phyloP scores from a whole-genome alignment of 1,284 basidiomycete genomes.

The Ustilago sp. region DNA sequence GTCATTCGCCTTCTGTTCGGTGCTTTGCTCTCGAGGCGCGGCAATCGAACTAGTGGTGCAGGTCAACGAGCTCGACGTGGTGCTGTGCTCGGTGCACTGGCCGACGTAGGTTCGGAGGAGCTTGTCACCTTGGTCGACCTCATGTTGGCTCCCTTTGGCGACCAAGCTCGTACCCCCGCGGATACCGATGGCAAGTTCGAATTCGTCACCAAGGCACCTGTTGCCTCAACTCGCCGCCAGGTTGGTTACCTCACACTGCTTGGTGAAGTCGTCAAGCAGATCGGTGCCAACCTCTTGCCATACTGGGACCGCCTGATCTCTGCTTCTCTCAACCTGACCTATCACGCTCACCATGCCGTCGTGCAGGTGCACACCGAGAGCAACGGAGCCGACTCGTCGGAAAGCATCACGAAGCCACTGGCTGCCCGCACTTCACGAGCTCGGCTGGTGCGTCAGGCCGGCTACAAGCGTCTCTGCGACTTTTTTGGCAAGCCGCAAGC shows the following conservation, averaged over 20 bases:
- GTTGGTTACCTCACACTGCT: slow-evolving; percentile 70
- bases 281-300: slow-evolving; percentile 50
- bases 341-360: slow-evolving; percentile 49
- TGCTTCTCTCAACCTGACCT: slow-evolving; percentile 57
- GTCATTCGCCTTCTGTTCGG: slow-evolving; percentile 87
- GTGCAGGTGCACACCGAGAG: slow-evolving; percentile 32
- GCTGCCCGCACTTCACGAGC: slow-evolving; percentile 37
- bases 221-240: slow-evolving; percentile 53
- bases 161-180: slow-evolving; percentile 47
- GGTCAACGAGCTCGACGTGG: slow-evolving; percentile 75
- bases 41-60: slow-evolving; percentile 75
- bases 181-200: slow-evolving; percentile 35
- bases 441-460: slow-evolving; percentile 79
- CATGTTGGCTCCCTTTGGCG: slow-evolving; percentile 84
- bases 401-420: slow-evolving; percentile 18
- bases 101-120: slow-evolving; percentile 80
- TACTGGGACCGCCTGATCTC: slow-evolving; percentile 59
- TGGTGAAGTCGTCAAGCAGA: slow-evolving; percentile 65
- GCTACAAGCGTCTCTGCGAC: slow-evolving; percentile 86
- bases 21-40: slow-evolving; percentile 84
- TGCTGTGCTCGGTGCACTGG: slow-evolving; percentile 81
- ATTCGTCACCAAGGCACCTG: slow-evolving; percentile 40
- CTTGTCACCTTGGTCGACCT: slow-evolving; percentile 83
- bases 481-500: slow-evolving; percentile 77
- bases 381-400: slow-evolving; percentile 5